A percentile compares a stretch with the other conserved stretches of the same genome.
phyloP scores from a whole-genome alignment of 805 yeast species.

The Saturnispora mendoncae region DNA sequence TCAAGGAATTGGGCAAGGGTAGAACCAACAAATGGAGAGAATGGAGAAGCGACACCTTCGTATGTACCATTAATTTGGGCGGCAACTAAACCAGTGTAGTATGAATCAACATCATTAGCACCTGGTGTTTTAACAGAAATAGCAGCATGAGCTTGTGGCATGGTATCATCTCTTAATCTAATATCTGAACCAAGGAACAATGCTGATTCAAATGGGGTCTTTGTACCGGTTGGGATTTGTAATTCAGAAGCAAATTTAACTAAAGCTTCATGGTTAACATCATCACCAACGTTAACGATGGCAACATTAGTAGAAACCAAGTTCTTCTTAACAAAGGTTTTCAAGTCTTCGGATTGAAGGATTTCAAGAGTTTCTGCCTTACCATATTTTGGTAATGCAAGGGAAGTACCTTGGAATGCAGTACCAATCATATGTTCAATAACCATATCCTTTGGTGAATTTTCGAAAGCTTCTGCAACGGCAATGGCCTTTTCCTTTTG shows the following conservation, averaged over 20 bases:
- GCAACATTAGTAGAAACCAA: conserved; percentile 58
- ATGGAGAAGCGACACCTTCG: conserved; percentile 45
- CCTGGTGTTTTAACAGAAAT: conserved; percentile 72
- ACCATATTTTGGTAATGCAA: conserved; percentile 71
- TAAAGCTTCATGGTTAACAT: conserved; percentile 57
- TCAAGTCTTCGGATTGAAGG: conserved; percentile 50
- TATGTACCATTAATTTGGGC: conserved; percentile 52
- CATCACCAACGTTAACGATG: conserved; percentile 55
- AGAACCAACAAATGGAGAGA: conserved; percentile 52
- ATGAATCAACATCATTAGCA: conserved; percentile 45
- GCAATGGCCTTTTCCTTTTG: conserved; percentile 36
- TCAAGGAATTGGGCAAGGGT: conserved; percentile 60
- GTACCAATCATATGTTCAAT: conserved; percentile 71
- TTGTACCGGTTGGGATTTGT: conserved; percentile 43
- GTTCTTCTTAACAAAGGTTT: conserved; percentile 45
- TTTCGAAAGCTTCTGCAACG: conserved; percentile 50
- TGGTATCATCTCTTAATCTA: conserved; percentile 80
- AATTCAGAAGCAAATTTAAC: conserved; percentile 55
- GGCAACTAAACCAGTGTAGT: conserved; percentile 66
- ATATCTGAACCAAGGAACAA: conserved; percentile 79
- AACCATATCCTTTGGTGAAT: conserved; percentile 45
- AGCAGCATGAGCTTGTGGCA: conserved; percentile 71
- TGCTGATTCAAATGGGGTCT: conserved; percentile 40
- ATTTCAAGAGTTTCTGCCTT: conserved; percentile 54
- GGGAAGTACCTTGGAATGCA: conserved; percentile 80